Base-by-base conservation (phyloP, 805 yeast genomes). In the Candida boleticola region DNA sequence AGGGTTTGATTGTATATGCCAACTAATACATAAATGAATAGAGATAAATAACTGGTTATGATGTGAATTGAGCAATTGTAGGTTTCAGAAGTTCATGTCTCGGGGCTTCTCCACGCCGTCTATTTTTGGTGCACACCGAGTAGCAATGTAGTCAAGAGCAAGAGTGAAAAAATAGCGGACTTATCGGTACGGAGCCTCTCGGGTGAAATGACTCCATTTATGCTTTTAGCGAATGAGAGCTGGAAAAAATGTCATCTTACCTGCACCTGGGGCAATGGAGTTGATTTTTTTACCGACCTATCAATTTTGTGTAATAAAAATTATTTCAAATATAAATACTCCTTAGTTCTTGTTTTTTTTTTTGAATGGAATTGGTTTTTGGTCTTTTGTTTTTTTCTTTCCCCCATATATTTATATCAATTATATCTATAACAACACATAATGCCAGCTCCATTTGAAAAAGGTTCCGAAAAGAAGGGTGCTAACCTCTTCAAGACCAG, bases 401-500 rank as follows among this genome's bases (percentile, higher is more conserved):
- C 14, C 16, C 39, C 11, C 13, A 16, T 11, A 26, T 11, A 6
- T 36, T 32, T 21, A 21, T 30, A 10, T 22, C 37, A 25, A 27
- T 17, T 26, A 16, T 25, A 14, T 16, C 7, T 27, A 31, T 32
- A 25, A 37, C 36, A 38, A 25, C 27, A 19, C 31, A 48, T 46
- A 45, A 71, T 70, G 76, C 76, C 76, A 59, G 76, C 75, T 55
- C 53, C 54, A 54, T 67, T 45, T 55, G 74, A 70, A 60, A 61
- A 65, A 54, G 76, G 76, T 47, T 56, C 62, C 48, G 74, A 70
- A 58, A 68, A 68, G 60, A 93, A 93, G 78, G 99, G 99, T 80
- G 98, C 98, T 56, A 88, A 88, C 66, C 79, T 93, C 55, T 93
- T 93, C 85, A 93, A 93, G 79, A 93, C 98, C 54, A 89, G 99